Conservation (phyloP, 2,329 filamentous ascomycete species). For the Fusarium sulawesiense region DNA sequence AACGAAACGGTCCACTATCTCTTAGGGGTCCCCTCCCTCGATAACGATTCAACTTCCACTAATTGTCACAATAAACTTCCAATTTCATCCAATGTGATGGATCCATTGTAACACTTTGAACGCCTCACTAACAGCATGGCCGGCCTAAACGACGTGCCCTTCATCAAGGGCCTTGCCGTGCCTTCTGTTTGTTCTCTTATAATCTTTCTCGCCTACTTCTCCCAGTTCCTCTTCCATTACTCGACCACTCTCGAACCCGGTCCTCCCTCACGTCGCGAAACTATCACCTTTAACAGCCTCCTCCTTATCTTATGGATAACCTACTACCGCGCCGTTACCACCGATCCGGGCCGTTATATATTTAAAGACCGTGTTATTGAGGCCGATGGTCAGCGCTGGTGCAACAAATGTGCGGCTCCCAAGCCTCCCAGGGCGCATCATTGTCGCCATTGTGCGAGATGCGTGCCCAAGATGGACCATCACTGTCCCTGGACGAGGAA, state of each 20-base stretch:
- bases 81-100: constrained; percentile 18
- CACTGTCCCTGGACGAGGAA: constrained; percentile 89
- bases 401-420: constrained; percentile 77
- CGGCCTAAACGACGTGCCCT: constrained; percentile 55
- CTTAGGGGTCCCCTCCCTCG: constrained; percentile 3
- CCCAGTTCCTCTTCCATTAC: constrained; percentile 76
- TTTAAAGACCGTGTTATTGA: constrained; percentile 55
- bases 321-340: constrained; percentile 71
- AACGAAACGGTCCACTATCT: constrained; percentile 10
- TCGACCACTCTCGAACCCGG: constrained; percentile 65
- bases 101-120: constrained; percentile 5
- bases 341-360: constrained; percentile 67
- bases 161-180: constrained; percentile 70
- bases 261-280: constrained; percentile 67
- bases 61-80: background rate
- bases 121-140: constrained; percentile 50
- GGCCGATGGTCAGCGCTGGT: constrained; percentile 66
- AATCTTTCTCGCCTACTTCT: constrained; percentile 75
- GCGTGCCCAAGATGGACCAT: constrained; percentile 85
- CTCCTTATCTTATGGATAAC: constrained; percentile 74
- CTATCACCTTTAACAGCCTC: constrained; percentile 73
- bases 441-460: constrained; percentile 79
- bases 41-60: constrained; percentile 11
- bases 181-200: constrained; percentile 75
- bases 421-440: constrained; percentile 86